Conservation (phyloP, 768 basidiomycete genomes). For the Suillus subalutaceus region DNA sequence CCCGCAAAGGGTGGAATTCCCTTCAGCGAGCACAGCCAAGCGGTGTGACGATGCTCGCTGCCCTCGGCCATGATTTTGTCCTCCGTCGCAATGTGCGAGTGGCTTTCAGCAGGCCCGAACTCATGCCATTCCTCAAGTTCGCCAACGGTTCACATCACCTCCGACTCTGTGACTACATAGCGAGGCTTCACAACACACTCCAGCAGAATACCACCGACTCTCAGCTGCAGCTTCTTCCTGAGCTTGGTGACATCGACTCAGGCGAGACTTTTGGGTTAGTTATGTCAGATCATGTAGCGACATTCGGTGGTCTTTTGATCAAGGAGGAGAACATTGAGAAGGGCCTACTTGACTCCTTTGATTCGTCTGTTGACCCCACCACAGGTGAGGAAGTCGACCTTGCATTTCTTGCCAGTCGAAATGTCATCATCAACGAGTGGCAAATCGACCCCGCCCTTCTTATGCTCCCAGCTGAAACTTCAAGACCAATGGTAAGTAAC, state of each 20-base stretch:
- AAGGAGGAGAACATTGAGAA: conserved; percentile 5
- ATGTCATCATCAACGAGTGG: conserved; percentile 5
- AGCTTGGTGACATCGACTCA: conserved; percentile 1
- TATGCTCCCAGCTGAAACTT: background rate
- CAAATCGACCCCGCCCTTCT: conserved; percentile 2
- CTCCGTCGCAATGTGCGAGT: conserved; percentile 24
- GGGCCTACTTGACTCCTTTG: background rate
- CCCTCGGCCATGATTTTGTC: conserved; percentile 26
- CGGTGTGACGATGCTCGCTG: conserved; percentile 22
- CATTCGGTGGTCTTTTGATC: conserved; percentile 4
- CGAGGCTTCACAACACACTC: conserved; percentile 19
- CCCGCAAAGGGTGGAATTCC: conserved; percentile 33
- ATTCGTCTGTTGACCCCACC: background rate
- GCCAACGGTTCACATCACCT: conserved; percentile 30
- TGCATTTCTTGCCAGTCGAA: background rate
- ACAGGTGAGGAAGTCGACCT: background rate
- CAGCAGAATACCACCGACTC: background rate
- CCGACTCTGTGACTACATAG: conserved; percentile 20
- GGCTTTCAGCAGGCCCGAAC: background rate
- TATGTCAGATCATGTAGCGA: background rate
- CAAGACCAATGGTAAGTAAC: background rate
- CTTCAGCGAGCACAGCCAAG: conserved; percentile 24
- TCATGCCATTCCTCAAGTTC: conserved; percentile 14
- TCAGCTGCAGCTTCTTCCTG: conserved; percentile 1
- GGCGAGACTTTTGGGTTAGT: conserved; percentile 19